Evolutionary conservation across 176 grass and related monocot species (phyloP).

Genomic region (Lolium multiflorum): DNA sequence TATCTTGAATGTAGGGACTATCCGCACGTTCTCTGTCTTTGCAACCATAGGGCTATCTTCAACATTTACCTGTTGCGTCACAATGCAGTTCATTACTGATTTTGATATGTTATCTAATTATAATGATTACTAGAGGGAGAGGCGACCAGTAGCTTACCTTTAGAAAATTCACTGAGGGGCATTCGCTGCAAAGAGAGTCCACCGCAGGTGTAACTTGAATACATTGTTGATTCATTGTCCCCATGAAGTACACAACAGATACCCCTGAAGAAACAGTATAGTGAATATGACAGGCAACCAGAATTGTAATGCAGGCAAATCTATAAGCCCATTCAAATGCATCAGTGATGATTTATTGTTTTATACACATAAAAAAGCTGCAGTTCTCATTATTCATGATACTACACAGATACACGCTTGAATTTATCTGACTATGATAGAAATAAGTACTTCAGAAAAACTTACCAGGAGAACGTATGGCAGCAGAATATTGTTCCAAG

Average conservation of each 20-base stretch:
- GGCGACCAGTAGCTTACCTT: constrained; percentile 58
- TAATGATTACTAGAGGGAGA: constrained; percentile 2
- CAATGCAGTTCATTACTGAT: constrained; percentile 17
- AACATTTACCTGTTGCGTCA: constrained; percentile 69
- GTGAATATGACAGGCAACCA: background rate
- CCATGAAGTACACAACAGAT: constrained; percentile 89
- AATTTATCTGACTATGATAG: background rate
- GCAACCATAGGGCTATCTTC: constrained; percentile 67
- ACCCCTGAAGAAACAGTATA: constrained; percentile 57
- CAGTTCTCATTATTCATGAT: constrained; percentile 13
- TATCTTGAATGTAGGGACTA: constrained; percentile 95
- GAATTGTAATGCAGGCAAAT: constrained; percentile 20
- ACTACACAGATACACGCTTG: background rate
- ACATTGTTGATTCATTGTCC: constrained; percentile 67
- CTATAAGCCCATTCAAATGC: constrained; percentile 29
- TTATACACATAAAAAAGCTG: background rate
- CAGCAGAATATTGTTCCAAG: constrained; percentile 75
- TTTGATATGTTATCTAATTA: background rate
- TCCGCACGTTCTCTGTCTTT: constrained; percentile 77
- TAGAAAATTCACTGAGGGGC: constrained; percentile 86
- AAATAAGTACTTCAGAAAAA: constrained; percentile 9
- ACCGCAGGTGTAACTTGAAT: constrained; percentile 66
- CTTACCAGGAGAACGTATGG: constrained; percentile 71
- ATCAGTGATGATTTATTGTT: background rate
- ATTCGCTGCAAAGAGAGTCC: constrained; percentile 74